Base-by-base conservation (phyloP, 2,329 filamentous ascomycete species). In the Fusarium ambrosium region DNA sequence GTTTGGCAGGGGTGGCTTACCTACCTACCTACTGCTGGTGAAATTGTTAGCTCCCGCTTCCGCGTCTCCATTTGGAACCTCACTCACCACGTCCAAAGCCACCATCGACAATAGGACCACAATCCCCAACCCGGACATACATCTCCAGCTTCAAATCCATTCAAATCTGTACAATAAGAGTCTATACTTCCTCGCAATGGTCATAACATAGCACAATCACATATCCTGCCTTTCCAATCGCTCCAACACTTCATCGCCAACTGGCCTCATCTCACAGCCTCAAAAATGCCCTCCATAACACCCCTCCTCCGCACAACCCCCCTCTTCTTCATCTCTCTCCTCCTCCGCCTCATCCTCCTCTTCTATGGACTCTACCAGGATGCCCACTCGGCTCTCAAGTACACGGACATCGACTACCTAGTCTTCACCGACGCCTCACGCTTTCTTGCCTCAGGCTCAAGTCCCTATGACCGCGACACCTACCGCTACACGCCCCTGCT, bases 331-430 rank as follows among this genome's bases (percentile, higher is more conserved):
- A 82, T 89, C 14, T 87, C 90, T 61, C 85, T 92, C 64, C 78
- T 92, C 58, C 89, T 99, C 27, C 94, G 97, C 70, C 81, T 90
- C 7, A 82, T 86, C 36, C 91, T 99, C 73, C 89, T 98, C 60
- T 81, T 97, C 79, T 98, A 98, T 82, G 96, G 97, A 68, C 90
- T 95, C 70, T 95, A 94, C 87, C 97, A 99, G 86, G 97, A 99
- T 84, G 92, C 94, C 70, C 89, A 95, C 84, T 97, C 95, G 9
- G 92, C 96, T 16, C 86, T 99, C 80, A 98, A 98, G 85, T 99
- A 98, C 87, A 99, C 97, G 62, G 97, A 99, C 84, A 98, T 99
- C 79, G 97, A 99, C 87, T 99, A 99, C 85, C 92, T 95, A 75
- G 97, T 99, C 82, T 99, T 99, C 87, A 98, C 97, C 59, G 96